Evolutionary conservation across 2,329 filamentous ascomycete genomes (phyloP).

Genomic region (Grosmannia penicillata): DNA sequence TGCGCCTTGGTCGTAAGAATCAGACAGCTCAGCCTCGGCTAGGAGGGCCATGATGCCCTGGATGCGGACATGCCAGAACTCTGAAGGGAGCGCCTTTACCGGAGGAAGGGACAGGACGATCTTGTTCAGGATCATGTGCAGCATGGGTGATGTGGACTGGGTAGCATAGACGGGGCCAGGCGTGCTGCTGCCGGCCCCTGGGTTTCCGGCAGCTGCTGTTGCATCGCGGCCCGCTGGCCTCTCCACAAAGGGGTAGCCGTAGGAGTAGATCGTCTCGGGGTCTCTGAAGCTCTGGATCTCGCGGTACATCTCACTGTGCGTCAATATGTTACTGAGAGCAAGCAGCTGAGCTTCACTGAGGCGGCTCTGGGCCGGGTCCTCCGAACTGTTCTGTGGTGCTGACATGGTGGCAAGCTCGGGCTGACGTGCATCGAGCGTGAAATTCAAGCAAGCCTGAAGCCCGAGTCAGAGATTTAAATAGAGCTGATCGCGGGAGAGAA

Average conservation of each 20-base stretch:
- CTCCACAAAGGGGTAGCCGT: constrained; percentile 52
- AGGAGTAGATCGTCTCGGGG: constrained; percentile 46
- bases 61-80: constrained; percentile 52
- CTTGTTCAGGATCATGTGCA: constrained; percentile 53
- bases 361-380: background rate
- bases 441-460: no score
- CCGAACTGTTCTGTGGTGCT: no score
- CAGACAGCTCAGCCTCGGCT: constrained; percentile 54
- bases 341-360: constrained; percentile 25
- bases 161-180: constrained; percentile 11
- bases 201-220: background rate
- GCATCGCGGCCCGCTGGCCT: background rate
- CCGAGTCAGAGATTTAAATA: no score
- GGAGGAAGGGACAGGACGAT: constrained; percentile 54
- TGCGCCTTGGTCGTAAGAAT: constrained; percentile 68
- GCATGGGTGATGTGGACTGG: constrained; percentile 42
- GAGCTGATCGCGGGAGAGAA: no score
- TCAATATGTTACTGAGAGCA: constrained; percentile 45
- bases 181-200: background rate
- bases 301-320: constrained; percentile 42
- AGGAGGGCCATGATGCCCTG: constrained; percentile 46
- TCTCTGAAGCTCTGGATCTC: constrained; percentile 62
- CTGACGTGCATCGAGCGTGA: no score
- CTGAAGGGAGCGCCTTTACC: constrained; percentile 42
- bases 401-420: background rate